phyloP scores from a whole-genome alignment of 2,329 filamentous ascomycete species.

The Phoma sp. region DNA sequence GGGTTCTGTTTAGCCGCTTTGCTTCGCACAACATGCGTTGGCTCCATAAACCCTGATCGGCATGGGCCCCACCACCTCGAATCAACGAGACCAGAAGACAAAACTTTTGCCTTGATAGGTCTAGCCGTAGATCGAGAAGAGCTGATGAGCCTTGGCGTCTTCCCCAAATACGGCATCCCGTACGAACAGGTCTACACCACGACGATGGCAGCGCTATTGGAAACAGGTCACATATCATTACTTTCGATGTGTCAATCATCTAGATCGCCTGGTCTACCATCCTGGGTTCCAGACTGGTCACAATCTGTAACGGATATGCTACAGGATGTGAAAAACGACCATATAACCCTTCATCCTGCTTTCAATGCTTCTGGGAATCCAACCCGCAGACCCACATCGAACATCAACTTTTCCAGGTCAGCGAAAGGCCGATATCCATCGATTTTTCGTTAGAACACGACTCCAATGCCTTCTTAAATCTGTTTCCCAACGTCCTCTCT shows the following conservation, averaged over 20 bases:
- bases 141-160: constrained; percentile 5
- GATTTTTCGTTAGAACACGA: too few species aligned
- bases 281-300: constrained; percentile 25
- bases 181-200: constrained; percentile 9
- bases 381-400: neutral
- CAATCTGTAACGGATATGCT: constrained; percentile 14
- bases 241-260: constrained; percentile 17
- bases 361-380: constrained; percentile 9
- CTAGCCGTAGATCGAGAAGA: constrained; percentile 23
- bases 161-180: constrained; percentile 18
- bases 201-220: constrained; percentile 18
- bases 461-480: too few species aligned
- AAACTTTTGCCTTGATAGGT: constrained; percentile 24
- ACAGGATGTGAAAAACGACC: constrained; percentile 20
- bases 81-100: constrained; percentile 23
- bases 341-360: constrained; percentile 14
- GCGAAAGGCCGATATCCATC: too few species aligned
- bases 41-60: constrained; percentile 1
- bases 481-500: too few species aligned
- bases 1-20: constrained; percentile 17
- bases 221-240: constrained; percentile 21
- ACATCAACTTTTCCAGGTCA: too few species aligned
- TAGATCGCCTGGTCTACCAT: constrained; percentile 5
- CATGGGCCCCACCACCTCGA: constrained; percentile 17
- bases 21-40: constrained; percentile 22